Evolutionary conservation across 1,139 yeast genomes (phyloP), one percentile per base, ranked within the genome.

Genomic region (Suhomyces coccinellae): DNA sequence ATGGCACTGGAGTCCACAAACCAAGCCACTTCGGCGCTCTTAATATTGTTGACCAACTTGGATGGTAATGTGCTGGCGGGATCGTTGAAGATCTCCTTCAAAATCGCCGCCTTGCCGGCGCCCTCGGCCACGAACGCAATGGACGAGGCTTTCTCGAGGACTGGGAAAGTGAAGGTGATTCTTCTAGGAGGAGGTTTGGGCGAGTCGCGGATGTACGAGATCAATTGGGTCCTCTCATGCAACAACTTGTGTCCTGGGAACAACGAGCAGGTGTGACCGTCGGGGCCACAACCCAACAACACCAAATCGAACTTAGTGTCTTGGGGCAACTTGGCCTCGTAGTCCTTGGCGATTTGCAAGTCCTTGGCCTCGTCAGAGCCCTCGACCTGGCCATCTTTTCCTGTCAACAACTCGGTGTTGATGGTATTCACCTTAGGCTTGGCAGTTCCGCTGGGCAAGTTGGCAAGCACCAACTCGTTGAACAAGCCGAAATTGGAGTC

Each of bases 121-220:
- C 97, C 97, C 63, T 88, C 93, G 14, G 96, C 96, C 40, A 89
- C 93, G 67, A 89, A 90, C 1, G 89, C 85, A 55, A 90, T 79
- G 38, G 78, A 63, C 15, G 68, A 61, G 15, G 86, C 84, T 27
- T 64, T 68, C 49, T 71, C 74, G 56, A 85, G 73, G 4, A 81
- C 80, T 4, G 86, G 86, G 65, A 82, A 79, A 7, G 90, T 84
- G 57, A 85, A 69, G 9, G 89, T 83, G 60, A 85, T 82, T 67
- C 91, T 78, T 66, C 86, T 75, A 61, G 89, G 86, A 28, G 91
- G 91, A 17, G 87, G 89, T 65, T 85, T 85, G 52, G 91, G 91
- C 1, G 88, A 82, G 64, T 85, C 87, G 40, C 64, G 58, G 40
- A 80, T 69, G 52, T 65, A 64, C 11, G 81, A 69, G 46, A 80